Conservation (phyloP, 1,284 basidiomycete species). For the Xerocomus amazonicus region DNA sequence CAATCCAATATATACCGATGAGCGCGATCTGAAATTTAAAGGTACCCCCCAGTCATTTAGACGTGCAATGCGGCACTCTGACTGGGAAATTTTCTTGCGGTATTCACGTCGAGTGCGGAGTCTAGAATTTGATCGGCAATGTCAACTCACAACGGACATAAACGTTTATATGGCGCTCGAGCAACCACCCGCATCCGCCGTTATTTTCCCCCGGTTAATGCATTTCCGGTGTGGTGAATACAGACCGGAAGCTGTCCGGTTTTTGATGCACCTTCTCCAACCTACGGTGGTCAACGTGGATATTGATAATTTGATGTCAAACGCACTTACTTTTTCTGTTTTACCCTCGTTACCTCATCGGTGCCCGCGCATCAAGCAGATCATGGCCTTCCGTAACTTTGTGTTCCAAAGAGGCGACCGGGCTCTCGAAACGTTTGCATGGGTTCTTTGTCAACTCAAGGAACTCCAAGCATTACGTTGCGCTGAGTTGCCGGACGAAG, state of each 20-base stretch:
- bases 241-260: conserved; percentile 21
- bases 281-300: conserved; percentile 26
- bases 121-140: conserved; percentile 29
- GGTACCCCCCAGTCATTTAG: conserved; percentile 17
- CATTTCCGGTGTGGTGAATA: conserved; percentile 30
- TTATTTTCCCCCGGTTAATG: conserved; percentile 22
- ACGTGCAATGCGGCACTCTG: conserved; percentile 21
- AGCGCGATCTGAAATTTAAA: conserved; percentile 8
- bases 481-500: conserved; percentile 25
- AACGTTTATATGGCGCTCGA: conserved; percentile 22
- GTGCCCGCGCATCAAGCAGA: conserved; percentile 26
- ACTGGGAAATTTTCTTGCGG: conserved; percentile 30
- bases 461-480: conserved; percentile 27
- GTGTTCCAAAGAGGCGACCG: conserved; percentile 26
- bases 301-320: conserved; percentile 30
- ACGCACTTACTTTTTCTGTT: conserved; percentile 18
- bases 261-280: conserved; percentile 23
- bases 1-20: neutral
- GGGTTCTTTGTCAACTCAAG: conserved; percentile 20
- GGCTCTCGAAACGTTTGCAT: conserved; percentile 24
- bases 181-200: conserved; percentile 13
- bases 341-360: conserved; percentile 20
- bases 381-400: conserved; percentile 31
- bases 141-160: conserved; percentile 21
- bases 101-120: conserved; percentile 31